Evolutionary conservation across 2,329 filamentous ascomycete genomes (phyloP), one percentile per base, ranked within the genome.

Genomic region (Amauroascus niger): DNA sequence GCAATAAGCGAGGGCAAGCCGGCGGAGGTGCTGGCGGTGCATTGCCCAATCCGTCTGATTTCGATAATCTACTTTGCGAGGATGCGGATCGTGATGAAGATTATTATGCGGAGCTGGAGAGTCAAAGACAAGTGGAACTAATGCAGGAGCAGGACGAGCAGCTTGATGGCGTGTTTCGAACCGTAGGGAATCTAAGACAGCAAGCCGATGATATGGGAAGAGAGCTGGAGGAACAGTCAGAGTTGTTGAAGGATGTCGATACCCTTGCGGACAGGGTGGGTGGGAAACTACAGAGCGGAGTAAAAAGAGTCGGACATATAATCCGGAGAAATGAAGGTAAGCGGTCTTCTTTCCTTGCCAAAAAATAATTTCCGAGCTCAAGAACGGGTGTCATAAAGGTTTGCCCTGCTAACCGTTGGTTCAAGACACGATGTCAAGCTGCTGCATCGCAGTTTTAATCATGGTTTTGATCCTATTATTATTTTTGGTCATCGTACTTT

Each of bases 141-240:
- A 90, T 98, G 86, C 81, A 85, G 60, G 88, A 96, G 70, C 93
- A 98, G 75, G 93, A 98, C 67, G 79, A 90, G 71, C 86, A 93
- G 63, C 78, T 98, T 1, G 91, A 97, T 66, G 87, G 87, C 14
- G 91, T 98, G 45, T 95, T 94, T 67, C 81, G 84, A 60, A 97
- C 91, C 0, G 93, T 98, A 22, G 91, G 90, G 1, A 96, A 89
- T 66, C 72, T 98, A 65, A 78, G 91, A 53, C 79, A 86, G 65
- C 93, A 97, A 76, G 94, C 93, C 1, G 84, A 94, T 70, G 87
- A 89, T 62, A 98, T 98, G 91, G 91, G 93, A 1, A 78, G 91
- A 54, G 93, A 98, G 74, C 76, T 98, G 44, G 94, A 96, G 71
- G 93, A 98, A 73, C 93, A 98, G 76, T 79, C 79, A 20, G 87